Evolutionary conservation across 2,329 filamentous ascomycete species (phyloP).

Genomic region (Arthrocladium fulminans): DNA sequence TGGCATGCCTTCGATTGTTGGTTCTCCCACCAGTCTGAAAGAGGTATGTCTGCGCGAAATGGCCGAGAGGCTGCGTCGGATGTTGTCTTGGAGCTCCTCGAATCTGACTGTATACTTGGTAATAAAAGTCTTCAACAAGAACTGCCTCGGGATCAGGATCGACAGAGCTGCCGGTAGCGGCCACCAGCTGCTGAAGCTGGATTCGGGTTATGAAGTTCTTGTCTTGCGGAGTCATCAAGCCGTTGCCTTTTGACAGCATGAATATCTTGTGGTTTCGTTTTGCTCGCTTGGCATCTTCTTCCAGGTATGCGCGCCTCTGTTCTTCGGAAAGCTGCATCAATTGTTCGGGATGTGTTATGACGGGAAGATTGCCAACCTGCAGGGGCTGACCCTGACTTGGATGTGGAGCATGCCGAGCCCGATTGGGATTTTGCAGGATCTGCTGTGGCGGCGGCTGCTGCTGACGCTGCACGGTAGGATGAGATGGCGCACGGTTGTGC

Average conservation of each 20-base stretch:
- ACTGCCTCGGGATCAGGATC: conserved; percentile 72
- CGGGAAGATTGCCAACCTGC: conserved; percentile 37
- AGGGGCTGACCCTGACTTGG: conserved; percentile 28
- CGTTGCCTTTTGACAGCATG: conserved; percentile 84
- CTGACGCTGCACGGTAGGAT: conserved; percentile 32
- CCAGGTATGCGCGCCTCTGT: conserved; percentile 72
- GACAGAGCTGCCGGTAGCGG: conserved; percentile 78
- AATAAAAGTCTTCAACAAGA: conserved; percentile 92
- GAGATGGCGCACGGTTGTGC: conserved; percentile 24
- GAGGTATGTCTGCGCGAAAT: conserved; percentile 95
- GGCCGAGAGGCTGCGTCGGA: conserved; percentile 83
- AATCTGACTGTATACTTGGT: conserved; percentile 93
- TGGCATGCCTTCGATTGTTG: conserved; percentile 63
- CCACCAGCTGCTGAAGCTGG: conserved; percentile 89
- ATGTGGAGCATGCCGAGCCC: conserved; percentile 42
- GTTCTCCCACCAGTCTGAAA: conserved; percentile 87
- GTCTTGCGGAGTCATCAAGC: conserved; percentile 96
- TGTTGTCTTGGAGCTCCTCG: conserved; percentile 82
- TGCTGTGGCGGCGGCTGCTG: conserved; percentile 56
- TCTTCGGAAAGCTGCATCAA: conserved; percentile 70
- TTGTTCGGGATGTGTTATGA: conserved; percentile 62
- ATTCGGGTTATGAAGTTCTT: conserved; percentile 99
- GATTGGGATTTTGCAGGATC: conserved; percentile 70
- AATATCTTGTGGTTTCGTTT: conserved; percentile 99
- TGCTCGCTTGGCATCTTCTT: conserved; percentile 86